Conservation (phyloP, 305 asterid genomes). For the Fraxinus sp. region DNA sequence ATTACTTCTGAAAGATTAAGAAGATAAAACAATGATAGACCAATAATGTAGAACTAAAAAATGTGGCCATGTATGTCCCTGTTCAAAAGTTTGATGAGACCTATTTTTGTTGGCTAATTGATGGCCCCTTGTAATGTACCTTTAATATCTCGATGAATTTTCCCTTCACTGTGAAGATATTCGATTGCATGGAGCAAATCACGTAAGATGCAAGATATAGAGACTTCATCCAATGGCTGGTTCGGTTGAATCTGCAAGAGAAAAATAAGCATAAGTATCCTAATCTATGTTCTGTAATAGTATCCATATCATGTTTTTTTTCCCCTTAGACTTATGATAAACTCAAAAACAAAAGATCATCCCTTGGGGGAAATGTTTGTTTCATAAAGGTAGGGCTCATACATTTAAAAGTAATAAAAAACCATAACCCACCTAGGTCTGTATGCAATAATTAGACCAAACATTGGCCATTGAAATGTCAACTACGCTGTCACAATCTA, state of each 20-base stretch:
- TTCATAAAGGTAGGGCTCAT: neutral
- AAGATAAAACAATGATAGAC: constrained; percentile 3
- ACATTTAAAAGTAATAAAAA: neutral
- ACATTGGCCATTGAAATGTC: neutral
- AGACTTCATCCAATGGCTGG: constrained; percentile 88
- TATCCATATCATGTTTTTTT: neutral
- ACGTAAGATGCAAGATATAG: constrained; percentile 87
- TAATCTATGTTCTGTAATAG: neutral
- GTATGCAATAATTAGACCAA: neutral
- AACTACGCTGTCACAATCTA: constrained; percentile 12
- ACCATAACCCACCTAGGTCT: neutral
- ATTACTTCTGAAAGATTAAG: constrained; percentile 14
- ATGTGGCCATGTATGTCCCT: neutral
- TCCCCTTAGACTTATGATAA: neutral
- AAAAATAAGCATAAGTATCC: constrained; percentile 23
- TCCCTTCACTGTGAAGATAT: constrained; percentile 93
- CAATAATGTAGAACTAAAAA: neutral
- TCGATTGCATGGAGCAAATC: constrained; percentile 92
- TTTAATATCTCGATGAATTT: constrained; percentile 95
- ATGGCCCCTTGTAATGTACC: constrained; percentile 43
- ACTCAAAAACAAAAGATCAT: neutral
- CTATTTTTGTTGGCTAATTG: constrained; percentile 18
- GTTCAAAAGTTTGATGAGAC: constrained; percentile 14
- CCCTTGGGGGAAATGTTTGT: neutral
- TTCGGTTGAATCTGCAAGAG: constrained; percentile 82